Percentiles rank a stretch among this genome's conserved stretches.
These are phyloP conservation scores for Trichophyton mentagrophytes DNA, from an alignment of 2,329 filamentous ascomycete species.

Conservation along the genomic window DNA sequence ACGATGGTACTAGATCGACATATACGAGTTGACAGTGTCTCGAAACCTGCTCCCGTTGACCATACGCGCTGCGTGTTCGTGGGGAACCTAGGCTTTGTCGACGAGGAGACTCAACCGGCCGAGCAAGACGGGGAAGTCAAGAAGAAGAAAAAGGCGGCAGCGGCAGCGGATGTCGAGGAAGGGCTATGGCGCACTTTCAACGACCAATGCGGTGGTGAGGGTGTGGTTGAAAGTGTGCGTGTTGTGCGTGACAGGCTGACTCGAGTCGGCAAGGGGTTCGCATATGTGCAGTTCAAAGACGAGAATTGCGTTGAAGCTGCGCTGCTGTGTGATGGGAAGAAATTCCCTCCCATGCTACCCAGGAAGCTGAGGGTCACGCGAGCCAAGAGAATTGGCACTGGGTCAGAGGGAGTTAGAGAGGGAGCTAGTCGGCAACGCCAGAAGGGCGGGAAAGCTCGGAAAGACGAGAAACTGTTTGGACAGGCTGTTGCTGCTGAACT, in stretches of 20 bases:
- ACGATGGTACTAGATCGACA: slow-evolving; percentile 74
- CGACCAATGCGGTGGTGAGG: slow-evolving; percentile 26
- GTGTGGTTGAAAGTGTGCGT: slow-evolving; percentile 82
- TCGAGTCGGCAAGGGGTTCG: slow-evolving; percentile 89
- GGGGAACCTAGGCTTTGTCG: slow-evolving; percentile 90
- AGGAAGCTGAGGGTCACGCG: slow-evolving; percentile 60
- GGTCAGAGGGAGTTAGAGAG: not conserved
- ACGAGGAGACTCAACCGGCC: slow-evolving; percentile 65
- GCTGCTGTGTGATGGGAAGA: slow-evolving; percentile 75
- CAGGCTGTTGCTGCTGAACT: slow-evolving; percentile 26
- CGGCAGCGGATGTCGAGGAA: slow-evolving; percentile 78
- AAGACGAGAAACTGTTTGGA: slow-evolving; percentile 28
- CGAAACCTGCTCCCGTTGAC: slow-evolving; percentile 70
- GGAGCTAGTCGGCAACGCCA: not conserved
- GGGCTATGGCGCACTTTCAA: slow-evolving; percentile 43
- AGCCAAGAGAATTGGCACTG: not conserved
- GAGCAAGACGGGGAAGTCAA: slow-evolving; percentile 44
- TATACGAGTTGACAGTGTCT: slow-evolving; percentile 78
- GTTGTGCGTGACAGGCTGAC: slow-evolving; percentile 83
- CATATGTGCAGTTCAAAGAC: slow-evolving; percentile 93
- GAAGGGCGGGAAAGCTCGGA: not conserved
- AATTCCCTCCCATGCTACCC: slow-evolving; percentile 87
- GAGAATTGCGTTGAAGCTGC: slow-evolving; percentile 83
- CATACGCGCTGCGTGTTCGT: slow-evolving; percentile 89
- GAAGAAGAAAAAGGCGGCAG: slow-evolving; percentile 57